phyloP scores from a whole-genome alignment of 352 stramenopile genomes.

The Discostella stelligera region DNA sequence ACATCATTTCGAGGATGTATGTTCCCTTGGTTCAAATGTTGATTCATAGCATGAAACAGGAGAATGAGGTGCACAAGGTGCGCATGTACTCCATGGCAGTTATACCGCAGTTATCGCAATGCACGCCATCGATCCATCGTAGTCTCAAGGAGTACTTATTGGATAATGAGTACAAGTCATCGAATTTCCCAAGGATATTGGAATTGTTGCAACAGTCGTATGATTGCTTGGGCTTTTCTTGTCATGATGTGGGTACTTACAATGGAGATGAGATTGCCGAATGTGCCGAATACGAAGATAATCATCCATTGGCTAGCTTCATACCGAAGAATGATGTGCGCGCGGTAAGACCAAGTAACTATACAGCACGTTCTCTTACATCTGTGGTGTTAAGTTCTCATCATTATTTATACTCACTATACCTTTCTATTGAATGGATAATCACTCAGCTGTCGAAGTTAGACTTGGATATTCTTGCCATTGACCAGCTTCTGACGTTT shows the following conservation, averaged over 20 bases:
- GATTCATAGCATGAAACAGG: slow-evolving; percentile 62
- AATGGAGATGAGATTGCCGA: slow-evolving; percentile 27
- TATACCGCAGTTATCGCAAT: slow-evolving; percentile 75
- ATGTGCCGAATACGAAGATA: slow-evolving; percentile 32
- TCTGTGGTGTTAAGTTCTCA: not conserved
- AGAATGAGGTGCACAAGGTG: slow-evolving; percentile 42
- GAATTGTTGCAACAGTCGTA: slow-evolving; percentile 63
- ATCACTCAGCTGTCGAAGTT: slow-evolving; percentile 47
- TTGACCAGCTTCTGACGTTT: slow-evolving; percentile 48
- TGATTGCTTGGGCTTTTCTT: slow-evolving; percentile 73
- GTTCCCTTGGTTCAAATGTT: slow-evolving; percentile 72
- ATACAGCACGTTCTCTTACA: not conserved
- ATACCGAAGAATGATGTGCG: slow-evolving; percentile 51
- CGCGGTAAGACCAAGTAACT: slow-evolving; percentile 36
- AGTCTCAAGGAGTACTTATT: slow-evolving; percentile 67
- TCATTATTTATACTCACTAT: not conserved
- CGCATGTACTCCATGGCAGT: slow-evolving; percentile 62
- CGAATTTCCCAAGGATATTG: slow-evolving; percentile 58
- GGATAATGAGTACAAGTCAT: slow-evolving; percentile 58
- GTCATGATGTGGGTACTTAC: slow-evolving; percentile 65
- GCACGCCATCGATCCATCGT: slow-evolving; percentile 59
- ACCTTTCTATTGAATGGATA: not conserved
- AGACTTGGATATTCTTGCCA: slow-evolving; percentile 74
- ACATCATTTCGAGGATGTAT: slow-evolving; percentile 65
- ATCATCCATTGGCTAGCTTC: slow-evolving; percentile 58